Base-by-base conservation (phyloP, 805 yeast genomes). In the Teunomyces barrocoloradensis region DNA sequence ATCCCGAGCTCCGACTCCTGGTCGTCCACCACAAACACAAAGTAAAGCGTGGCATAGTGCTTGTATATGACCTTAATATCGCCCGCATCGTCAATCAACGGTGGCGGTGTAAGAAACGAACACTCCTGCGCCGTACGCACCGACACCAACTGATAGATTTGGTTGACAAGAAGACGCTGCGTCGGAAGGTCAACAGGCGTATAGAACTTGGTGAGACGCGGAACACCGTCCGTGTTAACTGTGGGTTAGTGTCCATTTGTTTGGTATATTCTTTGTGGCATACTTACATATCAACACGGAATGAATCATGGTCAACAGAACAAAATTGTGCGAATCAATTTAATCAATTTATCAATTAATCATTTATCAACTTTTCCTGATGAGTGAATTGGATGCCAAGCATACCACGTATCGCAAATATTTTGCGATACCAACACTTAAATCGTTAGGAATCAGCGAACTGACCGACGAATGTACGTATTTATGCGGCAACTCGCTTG, bases 1-100 rank as follows among this genome's bases (percentile, higher is more conserved):
- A 92, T 92, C 1, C 98, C 98, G 35, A 94, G 75, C 66, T 94
- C 98, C 25, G 91, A 82, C 66, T 94, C 99, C 63, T 91, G 97
- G 52, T 87, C 94, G 66, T 94, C 99, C 10, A 92, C 98, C 35
- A 94, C 83, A 61, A 94, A 90, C 25, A 95, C 96, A 71, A 94
- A 94, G 65, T 88, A 92, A n/a, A 94, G 72, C 1, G 98, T 91
- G 10, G 98, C 98, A 60, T 91, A 94, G 60, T 89, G 95, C 51
- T 97, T 77, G 68, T 92, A 94, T 29, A 94, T 92, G 42, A 94
- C 96, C 52, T 89, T 84, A 54, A 92, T 86, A 52, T 83, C 89
- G 9, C 84, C 89, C 47, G 80, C 64, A 47, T 82, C 83, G 58
- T 81, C 80, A 30, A 89, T 67, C 44, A 87, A 71, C 6, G 95